phyloP scores from a whole-genome alignment of 805 yeast genomes.

The Lachancea sp. region DNA sequence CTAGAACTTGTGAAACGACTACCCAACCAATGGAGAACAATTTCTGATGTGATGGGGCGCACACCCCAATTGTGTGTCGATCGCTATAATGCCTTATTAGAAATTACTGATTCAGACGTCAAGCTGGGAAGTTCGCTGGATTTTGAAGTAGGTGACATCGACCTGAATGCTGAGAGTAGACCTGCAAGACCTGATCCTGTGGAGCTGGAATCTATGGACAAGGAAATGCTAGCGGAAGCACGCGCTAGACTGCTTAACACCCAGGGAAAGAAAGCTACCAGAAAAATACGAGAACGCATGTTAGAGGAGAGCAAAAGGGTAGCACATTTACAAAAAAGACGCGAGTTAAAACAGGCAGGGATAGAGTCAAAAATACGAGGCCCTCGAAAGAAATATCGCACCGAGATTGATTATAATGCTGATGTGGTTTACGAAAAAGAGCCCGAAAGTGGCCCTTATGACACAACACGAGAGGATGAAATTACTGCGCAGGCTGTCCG shows the following conservation, averaged over 20 bases:
- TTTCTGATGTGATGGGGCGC: constrained; percentile 73
- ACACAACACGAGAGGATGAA: constrained; percentile 52
- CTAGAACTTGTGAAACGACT: constrained; percentile 58
- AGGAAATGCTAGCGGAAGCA: constrained; percentile 93
- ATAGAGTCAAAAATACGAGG: constrained; percentile 45
- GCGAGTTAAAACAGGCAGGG: constrained; percentile 80
- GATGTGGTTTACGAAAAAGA: constrained; percentile 74
- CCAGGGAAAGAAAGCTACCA: constrained; percentile 88
- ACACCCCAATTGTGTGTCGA: constrained; percentile 85
- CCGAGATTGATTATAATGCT: constrained; percentile 72
- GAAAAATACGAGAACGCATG: constrained; percentile 81
- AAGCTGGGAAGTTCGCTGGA: constrained; percentile 36
- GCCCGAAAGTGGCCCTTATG: constrained; percentile 65
- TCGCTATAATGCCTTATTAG: constrained; percentile 67
- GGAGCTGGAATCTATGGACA: constrained; percentile 79
- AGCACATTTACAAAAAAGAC: constrained; percentile 68
- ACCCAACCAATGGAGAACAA: constrained; percentile 93
- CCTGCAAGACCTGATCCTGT: constrained; percentile 79
- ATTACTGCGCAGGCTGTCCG: constrained; percentile 35
- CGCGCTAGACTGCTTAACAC: constrained; percentile 86
- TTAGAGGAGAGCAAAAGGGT: constrained; percentile 71
- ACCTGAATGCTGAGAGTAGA: constrained; percentile 65
- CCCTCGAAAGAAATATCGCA: constrained; percentile 46
- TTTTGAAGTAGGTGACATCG: constrained; percentile 48
- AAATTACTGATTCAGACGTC: constrained; percentile 34